Base-by-base conservation (phyloP, 805 yeast genomes). In the Clavispora santaluciae region DNA sequence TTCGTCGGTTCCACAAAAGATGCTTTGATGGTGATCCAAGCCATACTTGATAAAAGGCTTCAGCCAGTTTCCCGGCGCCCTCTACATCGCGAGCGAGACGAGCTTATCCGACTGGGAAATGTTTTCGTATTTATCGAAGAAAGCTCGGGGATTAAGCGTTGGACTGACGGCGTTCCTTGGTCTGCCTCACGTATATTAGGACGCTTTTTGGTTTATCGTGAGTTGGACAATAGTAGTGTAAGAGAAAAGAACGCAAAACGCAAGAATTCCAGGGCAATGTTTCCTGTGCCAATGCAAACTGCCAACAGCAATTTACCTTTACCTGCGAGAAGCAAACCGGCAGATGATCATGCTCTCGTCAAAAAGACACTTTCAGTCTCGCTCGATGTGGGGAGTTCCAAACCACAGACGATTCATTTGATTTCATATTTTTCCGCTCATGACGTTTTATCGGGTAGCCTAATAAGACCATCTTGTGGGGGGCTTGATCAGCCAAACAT, bases 131-230 rank as follows among this genome's bases (percentile, higher is more conserved):
- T 90, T 55, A 76, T 83, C 36, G 96, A 90, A 60, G 87, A 84
- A 50, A 68, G 75, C 10, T 80, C 90, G 0, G 89, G 91, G 3
- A 89, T 90, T 45, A 86, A 85, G 57, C 72, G 98, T 44, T 90
- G 98, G 98, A 90, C 98, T 1, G 98, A 90, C 56, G 96, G 96
- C n/a, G 77, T 86, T 11, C 71, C 90, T 11, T 90, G 98, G 98
- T 80, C 90, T 2, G 96, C 97, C 0, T 83, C 95, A 2, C 70
- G 97, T 36, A 88, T 90, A 29, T 70, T 88, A 21, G 95, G 95
- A 5, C 72, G 93, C 43, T 90, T 90, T 53, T 66, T 90, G 24
- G 81, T 90, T 9, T 90, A 90, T 60, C 75, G 95, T 21, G 95
- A 89, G 40, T 52, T 68, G 35, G 72, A 69, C 47, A 59, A 61